Evolutionary conservation across 495 filamentous ascomycete species (phyloP).

Genomic region (Lasiosphaeria hispida): DNA sequence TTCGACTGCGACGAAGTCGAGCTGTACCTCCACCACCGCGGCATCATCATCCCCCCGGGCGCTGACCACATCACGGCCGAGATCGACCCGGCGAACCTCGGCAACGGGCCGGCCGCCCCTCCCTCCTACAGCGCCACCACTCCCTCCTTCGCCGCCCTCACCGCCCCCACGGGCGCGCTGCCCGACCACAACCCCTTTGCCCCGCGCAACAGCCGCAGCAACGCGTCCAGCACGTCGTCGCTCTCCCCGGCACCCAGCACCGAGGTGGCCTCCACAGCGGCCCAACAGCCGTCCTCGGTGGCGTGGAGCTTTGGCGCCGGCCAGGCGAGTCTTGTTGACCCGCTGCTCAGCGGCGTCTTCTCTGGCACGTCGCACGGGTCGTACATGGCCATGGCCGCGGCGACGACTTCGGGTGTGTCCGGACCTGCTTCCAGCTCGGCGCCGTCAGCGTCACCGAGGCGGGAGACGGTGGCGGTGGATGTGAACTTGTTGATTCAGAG

Average conservation of each 20-base stretch:
- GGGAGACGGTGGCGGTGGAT: conserved; percentile 28
- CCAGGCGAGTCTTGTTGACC: conserved; percentile 1
- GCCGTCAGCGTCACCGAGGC: background rate
- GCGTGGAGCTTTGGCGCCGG: background rate
- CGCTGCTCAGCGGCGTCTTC: conserved; percentile 7
- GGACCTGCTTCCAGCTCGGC: too few relatives aligned
- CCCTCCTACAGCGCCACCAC: background rate
- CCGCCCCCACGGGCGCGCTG: background rate
- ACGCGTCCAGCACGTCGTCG: background rate
- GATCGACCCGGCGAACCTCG: conserved; percentile 27
- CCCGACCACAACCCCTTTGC: background rate
- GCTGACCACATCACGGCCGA: conserved; percentile 54
- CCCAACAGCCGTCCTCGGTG: background rate
- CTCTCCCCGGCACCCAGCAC: background rate
- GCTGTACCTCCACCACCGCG: conserved; percentile 60
- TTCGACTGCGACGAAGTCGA: conserved; percentile 73
- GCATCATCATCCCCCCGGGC: conserved; percentile 52
- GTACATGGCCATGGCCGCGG: background rate
- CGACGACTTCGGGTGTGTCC: too few relatives aligned
- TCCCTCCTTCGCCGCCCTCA: background rate
- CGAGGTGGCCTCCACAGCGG: background rate
- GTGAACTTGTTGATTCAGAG: conserved; percentile 26
- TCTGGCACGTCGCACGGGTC: background rate
- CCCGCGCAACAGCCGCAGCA: background rate
- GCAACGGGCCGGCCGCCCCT: background rate